Evolutionary conservation across 2,329 filamentous ascomycete genomes (phyloP), one percentile per base, ranked within the genome.

Genomic region (Apiospora sp.): DNA sequence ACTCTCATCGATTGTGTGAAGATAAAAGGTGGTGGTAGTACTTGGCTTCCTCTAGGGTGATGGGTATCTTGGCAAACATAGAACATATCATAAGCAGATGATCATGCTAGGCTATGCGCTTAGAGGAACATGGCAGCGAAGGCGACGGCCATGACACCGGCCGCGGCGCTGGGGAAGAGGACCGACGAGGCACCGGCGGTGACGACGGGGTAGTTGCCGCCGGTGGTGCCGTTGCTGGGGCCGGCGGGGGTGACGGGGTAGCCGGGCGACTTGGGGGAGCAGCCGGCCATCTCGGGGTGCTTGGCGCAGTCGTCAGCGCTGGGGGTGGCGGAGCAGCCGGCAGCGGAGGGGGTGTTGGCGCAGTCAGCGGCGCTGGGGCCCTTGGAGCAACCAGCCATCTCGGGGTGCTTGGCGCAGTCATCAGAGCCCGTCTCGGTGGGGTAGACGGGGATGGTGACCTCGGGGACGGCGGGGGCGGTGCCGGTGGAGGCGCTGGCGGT

Each of bases 131-230:
- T 44, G 67, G 67, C 67, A 30, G 67, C 67, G n/a, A 44, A 44
- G 27, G 67, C 67, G 24, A 68, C 67, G 44, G 41, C 67, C n/a
- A 68, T 43, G 67, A 68, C 12, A 22, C 67, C 67, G 41, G 67
- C 67, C 34, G 41, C 61, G 67, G 44, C 67, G 67, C 67, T 68
- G 67, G 30, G 27, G 24, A 14, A 27, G 41, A 68, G 41, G 43
- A 13, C n/a, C n/a, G 67, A 19, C n/a, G 67, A 19, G 41, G 67
- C 67, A 14, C 67, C 67, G 41, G 67, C 67, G 41, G 67, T 68
- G 7, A 77, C 76, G 37, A 77, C 79, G 46, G 75, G 71, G 72
- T 78, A 77, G 68, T 12, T 37, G 22, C 30, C 14, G 30, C 37
- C n/a, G n/a, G 46, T 7, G 46, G 46, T 54, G 34, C 41, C 19